Percentiles rank a stretch among this genome's conserved stretches.
phyloP scores from a whole-genome alignment of 805 yeast species.

The Yarrowia deformans region DNA sequence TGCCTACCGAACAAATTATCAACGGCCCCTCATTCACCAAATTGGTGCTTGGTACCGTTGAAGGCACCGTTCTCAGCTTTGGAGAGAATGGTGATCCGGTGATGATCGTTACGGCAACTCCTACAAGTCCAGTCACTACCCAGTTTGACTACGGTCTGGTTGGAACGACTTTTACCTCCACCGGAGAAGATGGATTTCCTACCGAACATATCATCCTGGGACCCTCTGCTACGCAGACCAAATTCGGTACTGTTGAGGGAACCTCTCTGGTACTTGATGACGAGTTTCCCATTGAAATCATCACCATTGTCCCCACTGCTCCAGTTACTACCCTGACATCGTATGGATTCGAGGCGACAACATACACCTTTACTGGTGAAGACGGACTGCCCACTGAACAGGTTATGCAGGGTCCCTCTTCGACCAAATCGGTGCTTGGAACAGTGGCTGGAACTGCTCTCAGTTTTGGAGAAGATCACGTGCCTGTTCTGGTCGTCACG shows the following conservation, averaged over 20 bases:
- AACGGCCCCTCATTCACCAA: not conserved
- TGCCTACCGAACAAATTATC: not conserved
- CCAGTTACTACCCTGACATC: not conserved
- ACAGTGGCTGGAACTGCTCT: not conserved
- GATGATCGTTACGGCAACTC: not conserved
- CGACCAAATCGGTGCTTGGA: not conserved
- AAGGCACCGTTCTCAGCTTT: not conserved
- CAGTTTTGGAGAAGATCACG: not conserved
- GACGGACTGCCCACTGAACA: not conserved
- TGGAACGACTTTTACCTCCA: not conserved
- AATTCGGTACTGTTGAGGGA: not conserved
- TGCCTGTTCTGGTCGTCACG: not conserved
- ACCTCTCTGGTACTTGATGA: not conserved
- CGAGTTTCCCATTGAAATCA: not conserved
- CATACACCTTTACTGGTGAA: not conserved
- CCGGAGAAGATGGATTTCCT: not conserved
- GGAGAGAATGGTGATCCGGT: not conserved
- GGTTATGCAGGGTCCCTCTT: not conserved
- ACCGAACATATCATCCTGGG: not conserved
- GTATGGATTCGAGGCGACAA: not conserved
- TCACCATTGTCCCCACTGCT: not conserved
- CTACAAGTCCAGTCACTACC: not conserved
- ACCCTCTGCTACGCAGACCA: not conserved
- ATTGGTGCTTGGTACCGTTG: not conserved
- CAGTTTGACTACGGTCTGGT: not conserved